phyloP scores from a whole-genome alignment of 1,284 basidiomycete species.

The Peniophora sp. region DNA sequence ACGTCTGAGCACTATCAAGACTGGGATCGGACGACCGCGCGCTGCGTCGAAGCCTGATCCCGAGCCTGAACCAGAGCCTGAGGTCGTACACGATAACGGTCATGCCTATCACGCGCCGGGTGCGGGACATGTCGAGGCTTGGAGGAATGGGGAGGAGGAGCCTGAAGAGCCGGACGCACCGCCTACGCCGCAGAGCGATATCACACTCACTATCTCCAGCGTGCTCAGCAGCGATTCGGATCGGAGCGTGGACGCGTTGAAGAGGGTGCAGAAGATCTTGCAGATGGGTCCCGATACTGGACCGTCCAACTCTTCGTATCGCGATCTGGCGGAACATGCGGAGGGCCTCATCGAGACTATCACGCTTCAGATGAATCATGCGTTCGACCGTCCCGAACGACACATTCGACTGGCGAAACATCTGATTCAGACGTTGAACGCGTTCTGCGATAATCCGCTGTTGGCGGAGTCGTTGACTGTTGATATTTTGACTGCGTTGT shows the following conservation, averaged over 20 bases:
- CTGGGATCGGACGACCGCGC: slow-evolving; percentile 2
- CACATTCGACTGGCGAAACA: slow-evolving; percentile 93
- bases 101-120: neutral
- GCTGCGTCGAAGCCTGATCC: neutral
- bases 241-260: slow-evolving; percentile 89
- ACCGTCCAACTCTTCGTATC: slow-evolving; percentile 57
- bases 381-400: slow-evolving; percentile 76
- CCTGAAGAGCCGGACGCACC: slow-evolving; percentile 25
- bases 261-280: slow-evolving; percentile 81
- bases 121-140: slow-evolving; percentile 13
- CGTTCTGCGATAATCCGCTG: slow-evolving; percentile 81
- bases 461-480: slow-evolving; percentile 79
- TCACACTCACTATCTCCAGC: slow-evolving; percentile 73
- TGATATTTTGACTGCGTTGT: slow-evolving; percentile 68
- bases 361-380: slow-evolving; percentile 81
- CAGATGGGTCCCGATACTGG: slow-evolving; percentile 69
- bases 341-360: slow-evolving; percentile 86
- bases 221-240: slow-evolving; percentile 81
- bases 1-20: slow-evolving; percentile 21
- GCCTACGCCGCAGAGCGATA: slow-evolving; percentile 28
- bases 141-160: slow-evolving; percentile 13
- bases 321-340: slow-evolving; percentile 75
- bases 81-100: neutral
- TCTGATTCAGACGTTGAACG: slow-evolving; percentile 89
- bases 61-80: neutral